phyloP scores from a whole-genome alignment of 371 early-diverging fungal species.

The Mucor plumbeus region DNA sequence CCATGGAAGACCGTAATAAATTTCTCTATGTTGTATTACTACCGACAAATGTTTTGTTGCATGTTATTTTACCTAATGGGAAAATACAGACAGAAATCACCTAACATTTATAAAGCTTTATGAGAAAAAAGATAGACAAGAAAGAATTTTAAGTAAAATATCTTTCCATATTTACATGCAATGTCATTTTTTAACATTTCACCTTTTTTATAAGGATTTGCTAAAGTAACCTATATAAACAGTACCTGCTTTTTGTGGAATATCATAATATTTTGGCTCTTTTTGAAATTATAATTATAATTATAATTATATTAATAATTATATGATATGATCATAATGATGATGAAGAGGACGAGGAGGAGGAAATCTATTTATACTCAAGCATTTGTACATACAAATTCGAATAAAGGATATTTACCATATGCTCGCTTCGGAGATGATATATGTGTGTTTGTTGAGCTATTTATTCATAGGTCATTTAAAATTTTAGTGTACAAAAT shows the following conservation, averaged over 20 bases:
- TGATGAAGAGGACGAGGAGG: neutral
- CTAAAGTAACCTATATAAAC: neutral
- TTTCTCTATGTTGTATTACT: neutral
- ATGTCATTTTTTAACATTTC: neutral
- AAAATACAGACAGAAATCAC: neutral
- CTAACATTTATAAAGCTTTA: neutral
- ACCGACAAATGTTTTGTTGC: neutral
- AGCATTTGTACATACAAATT: no score
- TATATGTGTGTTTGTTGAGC: neutral
- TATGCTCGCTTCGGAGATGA: neutral
- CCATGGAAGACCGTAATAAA: neutral
- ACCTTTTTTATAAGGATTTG: neutral
- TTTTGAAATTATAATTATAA: neutral
- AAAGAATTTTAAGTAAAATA: neutral
- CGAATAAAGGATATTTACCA: neutral
- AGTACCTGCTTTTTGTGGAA: conserved; percentile 4
- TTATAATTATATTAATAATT: neutral
- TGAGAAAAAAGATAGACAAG: no score
- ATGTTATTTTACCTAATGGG: neutral
- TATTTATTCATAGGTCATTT: no score
- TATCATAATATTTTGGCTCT: neutral
- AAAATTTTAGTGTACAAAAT: no score
- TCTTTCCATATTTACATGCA: neutral
- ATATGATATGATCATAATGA: neutral
- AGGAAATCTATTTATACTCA: no score